Conservation (phyloP, 352 stramenopile genomes). For the Phytophthora quininea region DNA sequence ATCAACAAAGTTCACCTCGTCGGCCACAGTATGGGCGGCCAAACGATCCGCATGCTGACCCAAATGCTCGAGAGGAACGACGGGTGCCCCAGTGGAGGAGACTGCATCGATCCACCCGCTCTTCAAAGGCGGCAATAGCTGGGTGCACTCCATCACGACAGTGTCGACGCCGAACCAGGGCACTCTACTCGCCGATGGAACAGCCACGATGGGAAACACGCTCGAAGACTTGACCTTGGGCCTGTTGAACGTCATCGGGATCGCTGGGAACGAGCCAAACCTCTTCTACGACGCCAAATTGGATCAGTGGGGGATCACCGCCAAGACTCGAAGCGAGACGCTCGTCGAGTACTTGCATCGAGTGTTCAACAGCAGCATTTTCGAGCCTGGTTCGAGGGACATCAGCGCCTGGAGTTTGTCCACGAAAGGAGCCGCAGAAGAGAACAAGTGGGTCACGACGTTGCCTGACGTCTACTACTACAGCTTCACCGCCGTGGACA, state of each 20-base stretch:
- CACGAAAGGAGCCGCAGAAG: conserved; percentile 34
- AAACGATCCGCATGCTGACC: too few relatives aligned
- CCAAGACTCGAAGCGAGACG: conserved; percentile 19
- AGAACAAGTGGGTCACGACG: conserved; percentile 44
- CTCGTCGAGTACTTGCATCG: conserved; percentile 34
- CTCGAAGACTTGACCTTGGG: too few relatives aligned
- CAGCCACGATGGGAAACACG: background rate
- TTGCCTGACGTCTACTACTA: conserved; percentile 48
- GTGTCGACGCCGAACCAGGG: conserved; percentile 53
- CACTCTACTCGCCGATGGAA: conserved; percentile 34
- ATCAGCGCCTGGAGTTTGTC: conserved; percentile 36
- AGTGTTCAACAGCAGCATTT: conserved; percentile 30
- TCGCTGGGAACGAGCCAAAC: too few relatives aligned
- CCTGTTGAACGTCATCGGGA: too few relatives aligned
- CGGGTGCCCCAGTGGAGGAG: too few relatives aligned
- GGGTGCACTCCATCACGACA: conserved; percentile 58
- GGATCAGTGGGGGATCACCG: conserved; percentile 11
- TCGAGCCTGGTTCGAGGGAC: conserved; percentile 33
- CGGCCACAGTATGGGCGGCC: too few relatives aligned
- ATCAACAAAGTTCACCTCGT: too few relatives aligned
- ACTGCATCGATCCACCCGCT: too few relatives aligned
- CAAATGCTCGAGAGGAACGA: too few relatives aligned
- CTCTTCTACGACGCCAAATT: conserved; percentile 42
- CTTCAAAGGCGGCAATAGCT: too few relatives aligned
- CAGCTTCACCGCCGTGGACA: conserved; percentile 38